phyloP scores from a whole-genome alignment of 768 basidiomycete species.

The Lanmaoa pseudosensibilis region DNA sequence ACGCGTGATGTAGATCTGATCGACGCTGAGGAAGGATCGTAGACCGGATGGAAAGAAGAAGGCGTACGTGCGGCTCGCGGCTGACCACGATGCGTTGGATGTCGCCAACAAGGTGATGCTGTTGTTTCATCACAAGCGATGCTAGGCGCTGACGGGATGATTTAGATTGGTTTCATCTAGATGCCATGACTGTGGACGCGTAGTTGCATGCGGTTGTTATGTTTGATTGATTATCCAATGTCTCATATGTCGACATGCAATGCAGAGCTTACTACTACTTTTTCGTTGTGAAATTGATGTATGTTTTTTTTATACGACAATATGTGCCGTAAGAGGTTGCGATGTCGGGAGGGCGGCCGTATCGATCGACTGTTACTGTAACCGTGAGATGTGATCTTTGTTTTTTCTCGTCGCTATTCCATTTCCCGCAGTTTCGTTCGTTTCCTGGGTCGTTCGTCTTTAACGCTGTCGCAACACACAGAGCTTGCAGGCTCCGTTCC shows the following conservation, averaged over 20 bases:
- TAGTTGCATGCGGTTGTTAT: background rate
- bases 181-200: slow-evolving; percentile 1
- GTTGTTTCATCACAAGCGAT: background rate
- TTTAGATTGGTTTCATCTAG: slow-evolving; percentile 93
- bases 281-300: background rate
- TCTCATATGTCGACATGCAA: slow-evolving; percentile 12
- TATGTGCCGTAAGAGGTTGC: background rate
- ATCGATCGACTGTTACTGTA: background rate
- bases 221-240: background rate
- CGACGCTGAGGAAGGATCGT: background rate
- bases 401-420: slow-evolving; percentile 1
- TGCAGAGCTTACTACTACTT: slow-evolving; percentile 2
- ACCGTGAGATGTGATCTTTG: slow-evolving; percentile 6
- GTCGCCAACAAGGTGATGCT: slow-evolving; percentile 89
- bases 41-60: slow-evolving; percentile 99
- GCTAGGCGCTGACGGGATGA: slow-evolving; percentile 1
- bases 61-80: slow-evolving; percentile 93
- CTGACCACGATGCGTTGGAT: slow-evolving; percentile 96
- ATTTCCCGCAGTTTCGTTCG: slow-evolving; percentile 15
- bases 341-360: background rate
- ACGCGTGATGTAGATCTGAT: background rate
- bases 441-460: slow-evolving; percentile 3
- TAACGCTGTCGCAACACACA: slow-evolving; percentile 20
- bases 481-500: background rate
- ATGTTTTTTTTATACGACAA: background rate